phyloP scores from a whole-genome alignment of 495 filamentous ascomycete genomes.

The Trichocladium uniseriatum region DNA sequence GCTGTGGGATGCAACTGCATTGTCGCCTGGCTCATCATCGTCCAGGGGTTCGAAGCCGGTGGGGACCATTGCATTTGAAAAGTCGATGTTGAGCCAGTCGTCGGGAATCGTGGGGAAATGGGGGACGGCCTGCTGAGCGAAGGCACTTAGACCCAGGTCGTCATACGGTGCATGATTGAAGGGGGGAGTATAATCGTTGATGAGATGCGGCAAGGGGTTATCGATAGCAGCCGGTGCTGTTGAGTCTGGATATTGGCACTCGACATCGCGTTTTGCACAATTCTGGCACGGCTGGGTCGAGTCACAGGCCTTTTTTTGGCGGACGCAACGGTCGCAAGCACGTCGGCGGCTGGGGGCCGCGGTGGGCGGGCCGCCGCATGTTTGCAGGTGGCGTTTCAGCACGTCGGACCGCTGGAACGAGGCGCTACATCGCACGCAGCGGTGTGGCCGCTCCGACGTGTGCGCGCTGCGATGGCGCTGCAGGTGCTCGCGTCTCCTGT shows the following conservation, averaged over 20 bases:
- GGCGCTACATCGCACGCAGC: constrained; percentile 22
- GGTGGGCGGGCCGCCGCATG: constrained; percentile 19
- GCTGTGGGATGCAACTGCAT: constrained; percentile 5
- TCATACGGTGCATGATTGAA: constrained; percentile 11
- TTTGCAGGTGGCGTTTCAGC: constrained; percentile 26
- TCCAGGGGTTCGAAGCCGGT: neutral
- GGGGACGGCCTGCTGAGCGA: constrained; percentile 18
- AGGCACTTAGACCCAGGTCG: constrained; percentile 13
- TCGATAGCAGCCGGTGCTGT: neutral
- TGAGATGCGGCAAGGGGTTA: neutral
- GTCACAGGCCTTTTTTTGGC: constrained; percentile 29
- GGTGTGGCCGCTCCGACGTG: constrained; percentile 22
- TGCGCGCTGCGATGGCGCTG: constrained; percentile 24
- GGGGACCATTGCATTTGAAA: neutral
- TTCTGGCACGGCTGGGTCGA: constrained; percentile 23
- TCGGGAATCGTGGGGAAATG: constrained; percentile 10
- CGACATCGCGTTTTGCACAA: constrained; percentile 18
- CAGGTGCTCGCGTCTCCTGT: constrained; percentile 27
- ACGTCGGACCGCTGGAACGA: constrained; percentile 27
- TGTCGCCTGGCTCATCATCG: neutral
- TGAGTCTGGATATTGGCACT: constrained; percentile 18
- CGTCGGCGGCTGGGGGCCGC: constrained; percentile 16
- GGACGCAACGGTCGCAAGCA: constrained; percentile 26
- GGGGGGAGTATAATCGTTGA: no score
- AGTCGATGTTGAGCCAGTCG: constrained; percentile 15